Evolutionary conservation across 176 grass and related monocot genomes (phyloP), one percentile per base, ranked within the genome.

Genomic region (Leersia perrieri): DNA sequence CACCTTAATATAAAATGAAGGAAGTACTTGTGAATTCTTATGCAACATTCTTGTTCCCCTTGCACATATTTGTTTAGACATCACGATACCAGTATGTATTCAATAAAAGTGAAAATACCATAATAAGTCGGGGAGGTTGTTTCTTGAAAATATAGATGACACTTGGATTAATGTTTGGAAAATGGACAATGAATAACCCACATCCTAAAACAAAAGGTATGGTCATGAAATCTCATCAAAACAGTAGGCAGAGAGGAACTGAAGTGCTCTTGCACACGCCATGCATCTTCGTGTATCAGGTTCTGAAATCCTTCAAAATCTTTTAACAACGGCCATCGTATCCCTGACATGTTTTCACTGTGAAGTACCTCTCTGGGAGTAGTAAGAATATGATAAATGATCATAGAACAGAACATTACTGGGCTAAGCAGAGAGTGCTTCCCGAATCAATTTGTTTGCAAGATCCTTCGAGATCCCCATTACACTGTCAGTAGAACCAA

Each of bases 401-500:
- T 2, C 13, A 57, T 72, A 35, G 20, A 29, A 53, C 22, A 12
- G 14, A 74, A 67, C 18, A 55, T 33, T 70, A 77, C 70, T 71
- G 60, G 1, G 51, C 34, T 88, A 75, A 7, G 42, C n/a, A 0
- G 71, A 39, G 45, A 92, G 11, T 31, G 90, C 86, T 1, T 98
- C 86, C 0, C 78, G 81, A 72, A 98, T 87, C 7, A 98, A 57
- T 55, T 87, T 98, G 63, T 81, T 86, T 29, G 95, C 89, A 5
- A 98, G 72, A 83, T 66, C 90, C 81, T 94, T 98, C 1, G 89
- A 86, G 28, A 94, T 81, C 9, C 95, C 95, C 95, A 94, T 98
- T 30, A 94, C 95, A 28, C 92, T 93, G 51, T 98, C 95, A 16
- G 80, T 89, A 68, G 92, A 83, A 47, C 92, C 95, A 60, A 98